Evolutionary conservation across 345 rosid genomes (phyloP), one percentile per base, ranked within the genome.

Genomic region (Salix udensis): DNA sequence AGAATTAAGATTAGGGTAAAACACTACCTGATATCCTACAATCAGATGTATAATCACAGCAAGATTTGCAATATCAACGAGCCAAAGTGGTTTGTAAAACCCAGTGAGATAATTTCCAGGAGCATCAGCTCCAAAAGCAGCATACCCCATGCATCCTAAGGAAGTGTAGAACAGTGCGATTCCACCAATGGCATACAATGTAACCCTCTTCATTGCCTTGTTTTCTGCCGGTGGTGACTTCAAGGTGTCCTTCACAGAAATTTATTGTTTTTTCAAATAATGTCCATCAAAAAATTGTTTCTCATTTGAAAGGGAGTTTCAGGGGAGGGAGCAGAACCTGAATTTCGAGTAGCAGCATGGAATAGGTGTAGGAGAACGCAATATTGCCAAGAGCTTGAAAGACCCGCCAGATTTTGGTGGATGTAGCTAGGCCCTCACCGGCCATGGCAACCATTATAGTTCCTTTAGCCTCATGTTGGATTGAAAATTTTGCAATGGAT

Each of bases 321-420:
- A 34, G 16, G 28, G 37, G 34, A 28, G 7, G 26, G 21, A 16
- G 28, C 5, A 30, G 34, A 28, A 78, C 79, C 84, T 73, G 77
- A 21, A 81, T 76, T 50, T 81, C 83, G 8, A 81, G 26, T 7
- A 77, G 75, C n/a, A 81, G 37, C 31, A 39, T 71, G 34, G 87
- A 78, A 76, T 76, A 88, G 69, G 80, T 68, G 52, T 80, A 88
- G 61, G 89, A 82, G 64, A 86, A 85, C 37, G 89, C 88, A 11
- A 86, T 80, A 58, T 88, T n/a, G 26, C 87, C 89, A n/a, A 86
- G 76, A 68, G 88, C 88, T 80, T 78, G 86, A 7, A 88, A 76
- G 71, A 65, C 74, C 30, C 84, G 78, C 89, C 91, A 88, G 21
- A 85, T 64, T 67, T 78, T 82, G 42, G 50, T 86, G 79, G 78